Evolutionary conservation across 768 basidiomycete species (phyloP), one percentile per base, ranked within the genome.

Genomic region (Psilocybe cubensis): DNA sequence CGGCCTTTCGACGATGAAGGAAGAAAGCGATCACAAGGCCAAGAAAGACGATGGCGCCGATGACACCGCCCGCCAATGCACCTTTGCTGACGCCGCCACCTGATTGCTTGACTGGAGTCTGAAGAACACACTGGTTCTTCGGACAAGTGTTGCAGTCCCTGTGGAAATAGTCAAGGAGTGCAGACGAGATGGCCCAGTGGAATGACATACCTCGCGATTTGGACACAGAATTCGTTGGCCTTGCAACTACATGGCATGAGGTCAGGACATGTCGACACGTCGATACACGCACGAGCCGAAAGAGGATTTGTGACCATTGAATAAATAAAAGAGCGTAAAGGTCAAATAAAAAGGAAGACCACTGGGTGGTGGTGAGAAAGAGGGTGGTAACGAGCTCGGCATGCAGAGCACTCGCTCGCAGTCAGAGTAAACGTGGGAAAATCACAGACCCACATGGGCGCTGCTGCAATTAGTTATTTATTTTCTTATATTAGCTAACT

Each of bases 11-110:
- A 68, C 89, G 89, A 72, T 84, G 84, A 59, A 89, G 72, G 64
- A 84, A 88, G 9, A 80, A 70, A 41, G 72, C 70, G 33, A 86
- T 61, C 11, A 78, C 80, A 38, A 83, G 68, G 10, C 76, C 79
- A 42, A 92, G 73, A 66, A 90, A 81, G 9, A 87, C 66, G 41
- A 93, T 64, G 10, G 79, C 77, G 29, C 84, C 90, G 27, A 91
- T 74, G 56, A 93, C 79, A 40, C 85, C 89, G 45, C 89, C 91
- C 18, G 88, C 91, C 18, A 91, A 78, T 2, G 87, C 89, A 42
- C 89, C 90, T 52, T 83, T 79, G 67, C 87, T 86, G 49, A 85
- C 73, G 9, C 83, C 83, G 3, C 71, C 68, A 12, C 74, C 69
- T 35, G 68, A 52, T 3, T 66, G 68, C 28, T 64, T 53, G 33